A percentile compares a stretch with the other conserved stretches of the same genome.
phyloP scores from a whole-genome alignment of 2,329 filamentous ascomycete species.

The Cladosporium austrohemisphaericum region DNA sequence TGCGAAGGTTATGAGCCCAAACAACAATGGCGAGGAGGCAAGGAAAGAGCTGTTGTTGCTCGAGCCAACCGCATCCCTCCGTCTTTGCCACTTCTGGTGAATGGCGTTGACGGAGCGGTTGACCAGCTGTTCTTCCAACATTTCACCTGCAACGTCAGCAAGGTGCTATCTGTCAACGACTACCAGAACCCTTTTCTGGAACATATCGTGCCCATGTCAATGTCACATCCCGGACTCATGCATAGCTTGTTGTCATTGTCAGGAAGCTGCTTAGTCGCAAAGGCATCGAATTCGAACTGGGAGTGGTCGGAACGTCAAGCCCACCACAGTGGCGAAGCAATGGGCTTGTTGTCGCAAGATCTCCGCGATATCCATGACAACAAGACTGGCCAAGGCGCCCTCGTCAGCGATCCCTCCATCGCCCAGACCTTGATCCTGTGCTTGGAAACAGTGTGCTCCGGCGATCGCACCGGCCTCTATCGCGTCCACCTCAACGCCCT shows the following conservation, averaged over 20 bases:
- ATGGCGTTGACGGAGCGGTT: slow-evolving; percentile 74
- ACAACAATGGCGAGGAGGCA: slow-evolving; percentile 82
- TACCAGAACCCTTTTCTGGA: slow-evolving; percentile 81
- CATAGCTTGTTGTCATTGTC: slow-evolving; percentile 83
- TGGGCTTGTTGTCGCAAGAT: slow-evolving; percentile 23
- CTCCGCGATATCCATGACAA: slow-evolving; percentile 16
- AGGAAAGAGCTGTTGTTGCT: slow-evolving; percentile 49
- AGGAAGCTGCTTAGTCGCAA: slow-evolving; percentile 65
- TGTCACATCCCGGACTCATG: slow-evolving; percentile 78
- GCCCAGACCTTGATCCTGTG: slow-evolving; percentile 59
- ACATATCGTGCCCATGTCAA: slow-evolving; percentile 76
- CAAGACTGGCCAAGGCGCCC: slow-evolving; percentile 4
- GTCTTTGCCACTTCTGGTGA: slow-evolving; percentile 61
- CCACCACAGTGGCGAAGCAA: slow-evolving; percentile 49
- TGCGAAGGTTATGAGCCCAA: slow-evolving; percentile 89
- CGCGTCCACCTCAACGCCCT: slow-evolving; percentile 76
- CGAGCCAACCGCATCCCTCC: slow-evolving; percentile 38
- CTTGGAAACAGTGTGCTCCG: slow-evolving; percentile 59
- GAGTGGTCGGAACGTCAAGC: slow-evolving; percentile 53
- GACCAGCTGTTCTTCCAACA: slow-evolving; percentile 80
- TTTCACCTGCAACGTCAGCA: slow-evolving; percentile 74
- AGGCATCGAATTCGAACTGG: slow-evolving; percentile 42
- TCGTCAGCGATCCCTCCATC: slow-evolving; percentile 50
- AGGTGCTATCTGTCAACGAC: slow-evolving; percentile 75
- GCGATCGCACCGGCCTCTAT: slow-evolving; percentile 65